Evolutionary conservation across 129 eudicot species (phyloP), one percentile per base, ranked within the genome.

Genomic region (Rutidosis leptorrhynchoides): DNA sequence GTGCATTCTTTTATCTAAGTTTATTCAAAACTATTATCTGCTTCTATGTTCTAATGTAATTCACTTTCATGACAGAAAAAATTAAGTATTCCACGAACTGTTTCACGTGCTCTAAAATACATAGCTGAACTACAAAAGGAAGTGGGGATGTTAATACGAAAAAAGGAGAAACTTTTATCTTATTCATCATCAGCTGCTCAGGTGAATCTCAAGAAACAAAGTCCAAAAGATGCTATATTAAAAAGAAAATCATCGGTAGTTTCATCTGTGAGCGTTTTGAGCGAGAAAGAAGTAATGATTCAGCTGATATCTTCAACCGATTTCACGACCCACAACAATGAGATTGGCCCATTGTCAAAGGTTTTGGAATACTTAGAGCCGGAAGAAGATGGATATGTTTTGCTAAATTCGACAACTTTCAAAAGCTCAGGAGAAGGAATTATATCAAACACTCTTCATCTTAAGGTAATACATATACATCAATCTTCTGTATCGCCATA

Each of bases 61-160:
- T 17, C 48, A 0, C 19, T 26, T 54, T 58, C 24, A 17, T 46
- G 32, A 23, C 87, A 85, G 96, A 86, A 81, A 67, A 89, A 86
- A 43, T 29, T 89, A 62, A 89, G 96, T 72, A 90, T 86, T 48
- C 97, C 97, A 1, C 68, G 77, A 3, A 90, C 89, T 48, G 84
- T 90, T 0, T 77, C 87, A 17, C 73, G 83, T 8, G 95, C 76
- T 30, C 69, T 90, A 5, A 81, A 86, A 66, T 86, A 89, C 84
- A 89, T 89, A 73, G 95, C 95, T 0, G 88, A 82, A 65, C 81
- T 86, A 65, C 87, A 74, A 71, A 86, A 78, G 62, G 95, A 90
- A 74, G 81, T 86, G 58, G 85, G 76, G 56, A 60, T 42, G 33
- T 69, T 90, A 6, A 30, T 7, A 16, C 72, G 74, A 5, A 90